Evolutionary conservation across 148 eudicot species (phyloP), one percentile per base, ranked within the genome.

Genomic region (Fagopyrum esculentum): DNA sequence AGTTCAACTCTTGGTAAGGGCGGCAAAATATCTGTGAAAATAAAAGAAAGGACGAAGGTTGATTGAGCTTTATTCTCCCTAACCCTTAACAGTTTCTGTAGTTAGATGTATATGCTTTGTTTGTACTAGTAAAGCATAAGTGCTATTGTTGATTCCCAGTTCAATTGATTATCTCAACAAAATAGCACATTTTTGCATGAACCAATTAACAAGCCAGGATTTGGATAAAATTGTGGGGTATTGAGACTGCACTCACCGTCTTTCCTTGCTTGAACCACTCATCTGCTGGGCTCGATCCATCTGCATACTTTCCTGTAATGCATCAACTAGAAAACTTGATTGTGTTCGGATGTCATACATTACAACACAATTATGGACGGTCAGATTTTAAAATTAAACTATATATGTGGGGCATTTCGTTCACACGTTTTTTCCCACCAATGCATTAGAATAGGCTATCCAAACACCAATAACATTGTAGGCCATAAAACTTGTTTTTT

Each of bases 191-290:
- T 40, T 64, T 66, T 47, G 43, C 11, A 66, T 17, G 40, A 40
- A 3, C 10, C 29, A 3, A 63, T 10, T 6, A 30, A 5, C 69
- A 30, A 3, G 29, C 10, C 64, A 59, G 5, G 29, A 17, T 5
- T 59, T 30, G 22, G 7, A 22, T 3, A 59, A 55, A 6, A 6
- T 6, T 9, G 13, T 26, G 68, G 68, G 5, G 10, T 22, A 63
- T 3, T 10, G 45, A 63, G 47, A 2, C 71, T 6, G n/a, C 71
- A 43, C 71, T 66, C 77, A 92, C 97, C 84, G 87, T 78, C 82
- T 87, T 92, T 69, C 99, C 99, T 84, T 85, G 84, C 81, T 87
- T 86, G 87, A 86, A 86, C 98, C 98, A 93, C 69, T 90, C 98
- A 83, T 93, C 96, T 51, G 98, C 98, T 0, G 98, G 93, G 74